A percentile compares a stretch with the other conserved stretches of the same genome.
These are phyloP conservation scores for Pythium grandisporangium DNA, from an alignment of 352 stramenopile species.

Conservation along the genomic window DNA sequence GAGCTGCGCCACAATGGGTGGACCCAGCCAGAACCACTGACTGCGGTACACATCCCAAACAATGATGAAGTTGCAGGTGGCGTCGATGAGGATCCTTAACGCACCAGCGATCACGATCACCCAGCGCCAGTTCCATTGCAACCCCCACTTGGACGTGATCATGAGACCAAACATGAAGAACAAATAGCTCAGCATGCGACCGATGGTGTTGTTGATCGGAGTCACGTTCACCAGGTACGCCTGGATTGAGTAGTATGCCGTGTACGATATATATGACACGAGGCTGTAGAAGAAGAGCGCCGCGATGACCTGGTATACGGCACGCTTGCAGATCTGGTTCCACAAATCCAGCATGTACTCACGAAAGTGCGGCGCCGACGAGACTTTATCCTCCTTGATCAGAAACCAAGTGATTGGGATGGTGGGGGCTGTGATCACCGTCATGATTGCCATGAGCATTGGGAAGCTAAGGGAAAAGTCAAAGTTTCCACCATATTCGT, in stretches of 20 bases:
- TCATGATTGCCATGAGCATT: slow-evolving; percentile 15
- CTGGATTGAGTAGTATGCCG: slow-evolving; percentile 15
- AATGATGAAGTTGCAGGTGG: slow-evolving; percentile 8
- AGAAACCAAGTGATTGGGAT: slow-evolving; percentile 21
- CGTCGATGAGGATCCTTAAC: slow-evolving; percentile 8
- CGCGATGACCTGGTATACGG: slow-evolving; percentile 35
- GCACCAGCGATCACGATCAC: slow-evolving; percentile 15
- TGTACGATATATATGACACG: slow-evolving; percentile 21
- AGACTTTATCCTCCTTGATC: slow-evolving; percentile 20
- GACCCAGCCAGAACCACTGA: slow-evolving; percentile 7
- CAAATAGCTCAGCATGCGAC: slow-evolving; percentile 14
- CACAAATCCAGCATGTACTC: slow-evolving; percentile 19
- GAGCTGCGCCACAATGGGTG: slow-evolving; percentile 12
- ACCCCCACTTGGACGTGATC: slow-evolving; percentile 9
- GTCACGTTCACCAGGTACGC: slow-evolving; percentile 17
- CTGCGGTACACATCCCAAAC: slow-evolving; percentile 20
- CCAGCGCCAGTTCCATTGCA: slow-evolving; percentile 18
- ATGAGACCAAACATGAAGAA: slow-evolving; percentile 15
- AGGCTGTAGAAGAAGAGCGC: slow-evolving; percentile 29
- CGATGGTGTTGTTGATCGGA: slow-evolving; percentile 28
- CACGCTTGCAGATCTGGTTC: slow-evolving; percentile 18
- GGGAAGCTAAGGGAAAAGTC: slow-evolving; percentile 21
- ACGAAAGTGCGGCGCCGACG: slow-evolving; percentile 4
- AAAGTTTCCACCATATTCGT: slow-evolving; percentile 17
- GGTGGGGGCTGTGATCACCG: slow-evolving; percentile 5